Percentiles rank a stretch among this genome's conserved stretches.
These are phyloP conservation scores for Ophiosphaerella narmari DNA, from an alignment of 2,329 filamentous ascomycete genomes.

Conservation along the genomic window DNA sequence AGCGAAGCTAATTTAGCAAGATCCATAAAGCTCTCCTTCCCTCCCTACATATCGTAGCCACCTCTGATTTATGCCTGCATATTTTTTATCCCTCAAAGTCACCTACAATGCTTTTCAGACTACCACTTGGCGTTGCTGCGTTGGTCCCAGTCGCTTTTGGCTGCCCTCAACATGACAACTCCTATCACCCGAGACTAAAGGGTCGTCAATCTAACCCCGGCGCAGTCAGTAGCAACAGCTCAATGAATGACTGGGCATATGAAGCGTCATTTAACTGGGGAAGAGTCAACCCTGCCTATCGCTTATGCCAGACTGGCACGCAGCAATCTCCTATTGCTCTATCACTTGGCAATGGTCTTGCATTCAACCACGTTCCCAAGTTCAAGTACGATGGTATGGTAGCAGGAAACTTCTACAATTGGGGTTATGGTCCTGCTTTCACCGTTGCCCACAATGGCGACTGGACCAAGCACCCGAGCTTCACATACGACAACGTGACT, in stretches of 20 bases:
- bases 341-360: conserved; percentile 47
- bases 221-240: conserved; percentile 9
- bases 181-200: conserved; percentile 8
- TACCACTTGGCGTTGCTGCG: conserved; percentile 7
- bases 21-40: too few relatives aligned
- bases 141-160: conserved; percentile 8
- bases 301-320: conserved; percentile 56
- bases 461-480: conserved; percentile 47
- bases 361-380: conserved; percentile 45
- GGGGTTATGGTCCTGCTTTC: conserved; percentile 56
- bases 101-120: conserved; percentile 13
- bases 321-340: conserved; percentile 58
- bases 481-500: conserved; percentile 54
- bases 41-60: too few relatives aligned
- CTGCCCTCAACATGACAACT: conserved; percentile 24
- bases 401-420: conserved; percentile 53
- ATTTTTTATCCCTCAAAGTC: too few relatives aligned
- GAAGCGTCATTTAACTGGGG: conserved; percentile 48
- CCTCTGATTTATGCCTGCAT: too few relatives aligned
- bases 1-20: too few relatives aligned
- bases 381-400: conserved; percentile 50
- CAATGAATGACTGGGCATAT: conserved; percentile 21
- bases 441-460: conserved; percentile 45
- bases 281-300: conserved; percentile 46
- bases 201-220: conserved; percentile 7